Base-by-base conservation (phyloP, 495 filamentous ascomycete species). In the Neurospora sp. region DNA sequence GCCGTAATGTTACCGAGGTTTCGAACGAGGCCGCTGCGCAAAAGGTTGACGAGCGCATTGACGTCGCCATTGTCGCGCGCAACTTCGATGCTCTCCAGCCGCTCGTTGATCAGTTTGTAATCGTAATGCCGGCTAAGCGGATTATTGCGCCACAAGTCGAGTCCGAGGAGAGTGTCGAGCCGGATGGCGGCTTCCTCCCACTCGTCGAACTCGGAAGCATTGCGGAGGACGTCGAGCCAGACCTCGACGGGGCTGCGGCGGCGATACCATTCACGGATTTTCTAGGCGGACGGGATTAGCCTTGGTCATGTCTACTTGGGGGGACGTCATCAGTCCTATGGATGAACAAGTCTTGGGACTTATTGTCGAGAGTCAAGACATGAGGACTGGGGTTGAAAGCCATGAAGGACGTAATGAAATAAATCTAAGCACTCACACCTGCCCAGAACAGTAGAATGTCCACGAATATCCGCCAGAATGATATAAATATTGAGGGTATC, bases 1-100 rank as follows among this genome's bases (percentile, higher is more conserved):
- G 89, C 86, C 1, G 93, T 92, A 72, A 98, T 97, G 76, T 97
- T 96, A 41, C 93, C 94, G 9, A 97, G 85, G 75, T 97, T 98
- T 37, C 95, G 89, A 59, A 98, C 92, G 6, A 97, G 87, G 8
- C 95, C 94, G 8, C 91, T 93, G 8, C 93, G 92, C 38, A 97
- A 86, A 6, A 96, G 86, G 74, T 93, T 93, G 37, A 92, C 89
- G 3, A 98, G 83, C 17, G 87, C 87, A 48, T 93, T 82, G 40
- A 95, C 86, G 78, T 97, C 92, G 71, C 90, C 89, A 22, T 89
- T 86, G 74, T 94, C 90, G n/a, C 91, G 90, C 1, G 93, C 91
- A 45, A 86, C 87, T 73, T 90, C 86, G 73, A 97, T 87, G 37
- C 89, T 87, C 75, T 90, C 87, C 38, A 94, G 81, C 45, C 94